Conservation (phyloP, 225 moss, liverwort and hornwort species). For the Neckera pumila region DNA sequence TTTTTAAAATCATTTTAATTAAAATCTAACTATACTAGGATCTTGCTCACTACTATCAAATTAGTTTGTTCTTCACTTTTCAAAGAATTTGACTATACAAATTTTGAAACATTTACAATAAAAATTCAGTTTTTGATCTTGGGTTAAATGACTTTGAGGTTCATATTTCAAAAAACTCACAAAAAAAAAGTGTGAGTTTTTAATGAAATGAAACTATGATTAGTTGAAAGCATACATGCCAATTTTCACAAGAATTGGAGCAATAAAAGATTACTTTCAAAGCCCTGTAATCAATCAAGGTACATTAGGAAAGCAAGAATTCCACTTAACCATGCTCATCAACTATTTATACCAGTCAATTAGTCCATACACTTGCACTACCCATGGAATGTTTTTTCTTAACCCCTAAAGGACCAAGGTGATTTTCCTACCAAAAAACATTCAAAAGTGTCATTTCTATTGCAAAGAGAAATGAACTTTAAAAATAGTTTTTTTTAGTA, state of each 20-base stretch:
- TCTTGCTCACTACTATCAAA: not conserved
- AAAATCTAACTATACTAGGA: accelerated
- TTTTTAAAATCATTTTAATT: accelerated
- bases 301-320: not conserved
- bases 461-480: no score
- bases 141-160: not conserved
- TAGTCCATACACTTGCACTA: accelerated
- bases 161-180: not conserved
- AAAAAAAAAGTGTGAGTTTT: accelerated
- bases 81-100: accelerated
- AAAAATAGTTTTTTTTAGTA: no score
- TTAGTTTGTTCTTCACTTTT: accelerated
- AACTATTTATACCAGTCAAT: not conserved
- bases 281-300: not conserved
- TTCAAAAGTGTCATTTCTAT: no score
- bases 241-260: not conserved
- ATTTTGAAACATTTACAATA: not conserved
- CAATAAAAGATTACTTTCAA: not conserved
- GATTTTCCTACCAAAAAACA: no score
- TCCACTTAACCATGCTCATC: not conserved
- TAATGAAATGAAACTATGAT: not conserved
- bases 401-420: no score
- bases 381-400: accelerated
- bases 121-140: not conserved
- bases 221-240: not conserved